phyloP scores from a whole-genome alignment of 345 rosid genomes.

The Aegle marmelos region DNA sequence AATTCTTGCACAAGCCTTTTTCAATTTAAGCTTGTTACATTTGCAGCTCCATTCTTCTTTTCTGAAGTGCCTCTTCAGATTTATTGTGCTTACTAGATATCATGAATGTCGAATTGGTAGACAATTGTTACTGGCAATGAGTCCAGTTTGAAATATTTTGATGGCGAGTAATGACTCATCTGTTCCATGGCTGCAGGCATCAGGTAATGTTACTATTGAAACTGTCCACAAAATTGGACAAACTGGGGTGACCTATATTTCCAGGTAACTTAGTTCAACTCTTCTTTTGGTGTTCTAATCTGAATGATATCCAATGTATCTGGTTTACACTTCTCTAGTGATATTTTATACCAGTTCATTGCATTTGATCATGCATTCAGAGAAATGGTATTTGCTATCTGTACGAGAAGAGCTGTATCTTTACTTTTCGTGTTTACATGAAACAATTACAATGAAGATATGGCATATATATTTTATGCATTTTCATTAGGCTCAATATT shows the following conservation, averaged over 20 bases:
- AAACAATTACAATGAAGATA: not conserved
- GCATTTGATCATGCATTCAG: not conserved
- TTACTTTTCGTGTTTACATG: not conserved
- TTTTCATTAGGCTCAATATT: not conserved
- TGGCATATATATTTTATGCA: too few species aligned
- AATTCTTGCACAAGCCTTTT: not conserved
- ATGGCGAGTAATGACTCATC: conserved; percentile 5
- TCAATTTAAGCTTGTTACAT: not conserved
- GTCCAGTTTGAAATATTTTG: conserved; percentile 2
- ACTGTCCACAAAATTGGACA: conserved; percentile 88
- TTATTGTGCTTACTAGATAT: not conserved
- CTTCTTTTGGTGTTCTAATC: not conserved
- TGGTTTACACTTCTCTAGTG: not conserved
- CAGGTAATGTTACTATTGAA: conserved; percentile 92
- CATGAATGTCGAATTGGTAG: not conserved
- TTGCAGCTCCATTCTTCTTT: not conserved
- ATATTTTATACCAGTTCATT: not conserved
- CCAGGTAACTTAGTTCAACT: conserved; percentile 48
- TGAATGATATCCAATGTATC: not conserved
- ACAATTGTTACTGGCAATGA: not conserved
- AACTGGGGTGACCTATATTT: conserved; percentile 91
- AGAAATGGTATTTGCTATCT: not conserved
- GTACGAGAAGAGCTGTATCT: not conserved
- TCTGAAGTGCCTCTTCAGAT: not conserved
- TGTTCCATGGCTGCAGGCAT: conserved; percentile 53